A percentile compares a stretch with the other conserved stretches of the same genome.
Conservation (phyloP, 2,329 filamentous ascomycete genomes). For the Sporothrix brasiliensis region DNA sequence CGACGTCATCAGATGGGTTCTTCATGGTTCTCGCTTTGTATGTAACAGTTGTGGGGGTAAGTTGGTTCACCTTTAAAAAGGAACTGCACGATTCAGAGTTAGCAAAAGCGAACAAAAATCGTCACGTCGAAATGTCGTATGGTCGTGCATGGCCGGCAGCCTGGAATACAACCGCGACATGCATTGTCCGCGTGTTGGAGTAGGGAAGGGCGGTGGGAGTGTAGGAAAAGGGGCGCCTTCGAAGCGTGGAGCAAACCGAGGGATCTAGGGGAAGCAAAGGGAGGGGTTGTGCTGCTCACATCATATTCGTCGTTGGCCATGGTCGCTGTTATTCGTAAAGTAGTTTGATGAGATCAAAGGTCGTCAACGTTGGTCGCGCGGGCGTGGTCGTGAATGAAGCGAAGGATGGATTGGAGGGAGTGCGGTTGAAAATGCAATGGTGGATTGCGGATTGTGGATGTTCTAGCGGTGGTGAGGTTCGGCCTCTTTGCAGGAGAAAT, state of each 20-base stretch:
- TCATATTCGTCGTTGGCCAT: conserved; percentile 99
- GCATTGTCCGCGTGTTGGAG: neutral
- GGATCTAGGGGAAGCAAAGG: conserved; percentile 15
- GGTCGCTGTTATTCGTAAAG: conserved; percentile 24
- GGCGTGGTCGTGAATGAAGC: conserved; percentile 24
- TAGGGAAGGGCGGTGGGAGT: conserved; percentile 16
- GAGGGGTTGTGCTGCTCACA: conserved; percentile 61
- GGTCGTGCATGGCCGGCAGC: neutral
- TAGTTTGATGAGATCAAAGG: neutral
- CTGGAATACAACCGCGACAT: neutral
- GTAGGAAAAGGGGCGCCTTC: conserved; percentile 7
- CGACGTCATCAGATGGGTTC: neutral
- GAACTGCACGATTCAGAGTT: conserved; percentile 62
- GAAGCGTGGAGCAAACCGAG: conserved; percentile 24
- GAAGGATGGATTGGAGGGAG: conserved; percentile 15
- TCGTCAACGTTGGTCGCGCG: conserved; percentile 15
- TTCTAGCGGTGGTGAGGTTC: conserved; percentile 15
- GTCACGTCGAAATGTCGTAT: neutral
- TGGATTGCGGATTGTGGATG: conserved; percentile 27
- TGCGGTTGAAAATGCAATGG: conserved; percentile 27
- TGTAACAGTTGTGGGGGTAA: conserved; percentile 7
- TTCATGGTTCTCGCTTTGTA: neutral
- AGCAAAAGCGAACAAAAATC: conserved; percentile 28
- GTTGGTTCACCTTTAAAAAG: conserved; percentile 87
- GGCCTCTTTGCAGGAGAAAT: conserved; percentile 19